Base-by-base conservation (phyloP, 495 filamentous ascomycete genomes). In the Tuber microsphaerosporum region DNA sequence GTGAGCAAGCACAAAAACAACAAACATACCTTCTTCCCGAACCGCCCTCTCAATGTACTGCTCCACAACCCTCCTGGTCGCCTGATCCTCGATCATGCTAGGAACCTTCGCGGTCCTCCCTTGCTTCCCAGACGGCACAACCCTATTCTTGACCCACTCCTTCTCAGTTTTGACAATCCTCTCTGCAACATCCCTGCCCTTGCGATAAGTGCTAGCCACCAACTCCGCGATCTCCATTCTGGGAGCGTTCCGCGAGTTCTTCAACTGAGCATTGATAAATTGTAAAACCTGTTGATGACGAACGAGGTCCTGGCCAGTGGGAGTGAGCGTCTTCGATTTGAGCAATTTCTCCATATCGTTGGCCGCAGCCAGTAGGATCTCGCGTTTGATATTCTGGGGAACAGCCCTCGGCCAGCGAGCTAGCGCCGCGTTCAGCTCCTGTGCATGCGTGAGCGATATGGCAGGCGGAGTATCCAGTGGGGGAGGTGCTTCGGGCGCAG, bases 241-340 rank as follows among this genome's bases (percentile, higher is more conserved):
- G 10, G 77, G 76, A 19, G 75, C 44, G 41, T 46, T 61, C 39
- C 31, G 44, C 45, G 45, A 69, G n/a, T 74, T 79, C 76, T 70
- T 78, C n/a, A 71, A 65, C 10, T 79, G 77, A 20, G 73, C 74
- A 44, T 79, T 79, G 71, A 79, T 79, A 46, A 79, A 79, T 41
- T 78, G 75, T 26, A 79, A 70, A 10, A 79, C 77, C 43, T 79
- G 77, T 44, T 79, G 75, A 42, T 79, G 71, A 1, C 77, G 75
- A 44, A 74, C 74, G n/a, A 78, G 73, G 69, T 79, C 75, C 68
- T 79, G 77, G 10, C 77, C 75, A 4, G 73, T 79, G 12, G 77
- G 77, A 34, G 46, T 68, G 51, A 65, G 76, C 19, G 76, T 44
- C 39, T 78, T 79, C 26, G 76, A 78, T 45, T 79, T 78, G 8